Conservation (phyloP, 192 early-diverging fungal genomes). For the Podochytrium sp. region DNA sequence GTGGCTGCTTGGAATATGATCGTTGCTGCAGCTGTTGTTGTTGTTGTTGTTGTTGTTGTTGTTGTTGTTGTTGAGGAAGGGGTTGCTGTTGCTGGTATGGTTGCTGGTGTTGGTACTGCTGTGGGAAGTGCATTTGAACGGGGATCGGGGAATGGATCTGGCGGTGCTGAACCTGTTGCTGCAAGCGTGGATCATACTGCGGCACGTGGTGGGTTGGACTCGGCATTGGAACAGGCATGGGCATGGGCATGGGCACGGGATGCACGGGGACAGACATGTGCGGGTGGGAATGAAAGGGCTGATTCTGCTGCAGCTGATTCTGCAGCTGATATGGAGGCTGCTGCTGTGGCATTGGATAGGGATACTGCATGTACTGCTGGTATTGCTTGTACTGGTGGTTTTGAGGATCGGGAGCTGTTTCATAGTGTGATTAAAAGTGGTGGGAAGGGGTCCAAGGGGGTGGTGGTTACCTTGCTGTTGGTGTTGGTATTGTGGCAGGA, state of each 20-base stretch:
- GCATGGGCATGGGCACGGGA: background rate
- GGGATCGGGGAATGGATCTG: background rate
- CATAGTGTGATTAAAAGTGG: background rate
- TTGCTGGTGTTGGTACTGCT: background rate
- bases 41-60: background rate
- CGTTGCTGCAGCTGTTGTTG: background rate
- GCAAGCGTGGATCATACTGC: background rate
- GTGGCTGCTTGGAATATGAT: too few species aligned
- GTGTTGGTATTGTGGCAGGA: background rate
- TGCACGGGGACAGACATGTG: background rate
- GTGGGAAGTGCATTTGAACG: background rate
- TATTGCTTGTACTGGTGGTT: slow-evolving; percentile 6
- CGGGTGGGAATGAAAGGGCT: background rate
- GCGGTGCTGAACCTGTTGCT: slow-evolving; percentile 4
- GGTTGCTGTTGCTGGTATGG: background rate
- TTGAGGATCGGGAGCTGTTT: slow-evolving; percentile 7
- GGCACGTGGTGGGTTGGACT: background rate
- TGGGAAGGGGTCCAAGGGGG: background rate
- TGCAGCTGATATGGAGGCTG: background rate
- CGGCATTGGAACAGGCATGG: background rate
- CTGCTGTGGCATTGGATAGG: background rate
- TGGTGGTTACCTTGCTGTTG: background rate
- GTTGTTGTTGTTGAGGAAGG: background rate
- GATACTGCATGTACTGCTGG: background rate
- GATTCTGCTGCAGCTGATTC: background rate